Evolutionary conservation across 2,329 filamentous ascomycete species (phyloP).

Genomic region (Penicillium sp.): DNA sequence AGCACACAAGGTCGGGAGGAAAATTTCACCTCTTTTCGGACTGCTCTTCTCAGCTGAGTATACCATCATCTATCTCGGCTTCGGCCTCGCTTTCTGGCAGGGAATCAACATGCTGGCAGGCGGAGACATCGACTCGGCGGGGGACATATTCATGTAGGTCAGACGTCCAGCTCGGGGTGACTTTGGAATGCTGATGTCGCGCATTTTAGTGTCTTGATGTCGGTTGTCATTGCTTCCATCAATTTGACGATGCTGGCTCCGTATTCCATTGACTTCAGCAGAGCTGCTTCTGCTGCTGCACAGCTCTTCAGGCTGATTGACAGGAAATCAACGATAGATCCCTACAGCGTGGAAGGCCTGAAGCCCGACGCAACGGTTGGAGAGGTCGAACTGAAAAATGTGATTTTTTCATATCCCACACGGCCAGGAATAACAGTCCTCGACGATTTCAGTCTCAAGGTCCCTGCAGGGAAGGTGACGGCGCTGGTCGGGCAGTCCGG

Average conservation of each 20-base stretch:
- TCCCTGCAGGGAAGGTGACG: conserved; percentile 89
- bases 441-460: conserved; percentile 75
- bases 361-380: conserved; percentile 76
- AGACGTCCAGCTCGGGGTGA: conserved; percentile 7
- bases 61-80: conserved; percentile 82
- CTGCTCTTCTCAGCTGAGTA: conserved; percentile 86
- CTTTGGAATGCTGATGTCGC: conserved; percentile 18
- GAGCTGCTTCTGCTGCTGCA: conserved; percentile 77
- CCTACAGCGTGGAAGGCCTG: conserved; percentile 70
- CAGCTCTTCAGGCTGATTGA: conserved; percentile 97
- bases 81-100: conserved; percentile 87
- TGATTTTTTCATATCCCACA: conserved; percentile 94
- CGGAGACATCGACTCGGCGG: conserved; percentile 66
- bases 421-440: conserved; percentile 88
- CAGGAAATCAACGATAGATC: conserved; percentile 80
- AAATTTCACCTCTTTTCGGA: conserved; percentile 73
- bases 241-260: conserved; percentile 86
- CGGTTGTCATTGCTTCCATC: conserved; percentile 92
- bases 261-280: conserved; percentile 84
- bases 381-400: conserved; percentile 76
- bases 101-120: conserved; percentile 76
- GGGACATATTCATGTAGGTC: conserved; percentile 69
- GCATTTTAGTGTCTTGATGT: conserved; percentile 69
- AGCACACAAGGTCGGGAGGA: conserved; percentile 77
- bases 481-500: conserved; percentile 93